Conservation (phyloP, 345 rosid genomes). For the Passiflora organensis region DNA sequence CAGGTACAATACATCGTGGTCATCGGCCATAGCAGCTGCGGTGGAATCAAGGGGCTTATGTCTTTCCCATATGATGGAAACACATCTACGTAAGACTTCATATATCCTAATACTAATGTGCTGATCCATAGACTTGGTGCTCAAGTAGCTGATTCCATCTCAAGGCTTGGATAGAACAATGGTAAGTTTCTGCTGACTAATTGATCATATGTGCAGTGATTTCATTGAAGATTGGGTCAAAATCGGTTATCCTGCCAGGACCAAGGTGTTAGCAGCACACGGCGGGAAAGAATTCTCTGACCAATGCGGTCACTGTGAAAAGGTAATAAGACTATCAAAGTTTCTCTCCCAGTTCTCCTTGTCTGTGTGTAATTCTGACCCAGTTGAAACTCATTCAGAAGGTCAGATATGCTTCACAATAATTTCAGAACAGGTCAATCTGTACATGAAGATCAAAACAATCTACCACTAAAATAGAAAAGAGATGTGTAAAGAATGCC, state of each 20-base stretch:
- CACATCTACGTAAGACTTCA: conserved; percentile 51
- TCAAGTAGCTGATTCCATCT: no score
- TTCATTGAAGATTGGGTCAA: conserved; percentile 98
- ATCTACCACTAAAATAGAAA: no score
- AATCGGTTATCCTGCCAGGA: conserved; percentile 65
- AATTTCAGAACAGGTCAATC: no score
- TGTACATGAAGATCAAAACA: no score
- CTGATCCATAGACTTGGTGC: no score
- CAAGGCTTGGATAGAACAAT: neutral
- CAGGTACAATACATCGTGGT: conserved; percentile 84
- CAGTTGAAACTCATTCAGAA: no score
- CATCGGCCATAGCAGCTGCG: conserved; percentile 90
- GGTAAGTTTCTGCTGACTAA: neutral
- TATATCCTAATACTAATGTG: neutral
- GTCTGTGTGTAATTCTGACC: no score
- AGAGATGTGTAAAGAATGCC: no score
- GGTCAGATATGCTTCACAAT: neutral
- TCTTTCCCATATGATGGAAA: conserved; percentile 65
- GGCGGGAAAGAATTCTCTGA: conserved; percentile 31
- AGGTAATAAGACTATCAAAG: conserved; percentile 34
- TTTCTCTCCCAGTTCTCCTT: no score
- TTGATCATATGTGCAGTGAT: conserved; percentile 47
- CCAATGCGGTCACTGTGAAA: conserved; percentile 68
- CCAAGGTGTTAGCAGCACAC: conserved; percentile 49
- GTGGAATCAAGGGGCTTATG: conserved; percentile 98